A percentile compares a stretch with the other conserved stretches of the same genome.
Evolutionary conservation across 352 stramenopile genomes (phyloP).

Genomic region (Phytophthora meadii): DNA sequence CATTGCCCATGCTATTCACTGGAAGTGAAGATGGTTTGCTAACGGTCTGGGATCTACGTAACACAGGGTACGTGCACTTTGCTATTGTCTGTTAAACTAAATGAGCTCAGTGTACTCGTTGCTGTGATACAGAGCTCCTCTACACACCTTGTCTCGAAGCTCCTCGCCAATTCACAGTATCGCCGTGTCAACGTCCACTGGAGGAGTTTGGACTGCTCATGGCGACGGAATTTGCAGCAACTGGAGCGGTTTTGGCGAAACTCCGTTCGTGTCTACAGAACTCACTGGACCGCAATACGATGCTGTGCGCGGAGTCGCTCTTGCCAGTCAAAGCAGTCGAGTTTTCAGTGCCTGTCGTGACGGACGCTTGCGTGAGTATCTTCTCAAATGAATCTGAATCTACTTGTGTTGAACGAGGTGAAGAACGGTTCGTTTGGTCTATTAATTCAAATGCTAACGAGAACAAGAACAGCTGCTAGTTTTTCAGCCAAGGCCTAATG

Average conservation of each 20-base stretch:
- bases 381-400: conserved; percentile 27
- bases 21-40: conserved; percentile 72
- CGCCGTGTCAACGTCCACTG: conserved; percentile 21
- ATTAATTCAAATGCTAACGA: conserved; percentile 37
- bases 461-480: conserved; percentile 31
- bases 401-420: not conserved
- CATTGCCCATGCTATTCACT: conserved; percentile 53
- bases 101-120: conserved; percentile 3
- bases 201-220: conserved; percentile 62
- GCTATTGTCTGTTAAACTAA: not conserved
- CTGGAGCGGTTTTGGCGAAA: conserved; percentile 47
- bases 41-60: conserved; percentile 66
- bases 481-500: conserved; percentile 36
- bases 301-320: conserved; percentile 59
- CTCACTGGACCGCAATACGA: conserved; percentile 75
- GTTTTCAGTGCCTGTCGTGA: conserved; percentile 71
- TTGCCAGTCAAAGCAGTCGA: conserved; percentile 41
- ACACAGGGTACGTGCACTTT: conserved; percentile 42
- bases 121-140: conserved; percentile 39
- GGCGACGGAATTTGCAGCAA: conserved; percentile 62
- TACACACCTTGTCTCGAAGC: conserved; percentile 63
- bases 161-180: conserved; percentile 61
- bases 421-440: conserved; percentile 28
- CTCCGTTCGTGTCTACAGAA: conserved; percentile 41
- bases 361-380: conserved; percentile 71